A percentile compares a stretch with the other conserved stretches of the same genome.
These are phyloP conservation scores for Lobosporangium transversale DNA, from an alignment of 192 early-diverging fungal genomes.

Conservation along the genomic window DNA sequence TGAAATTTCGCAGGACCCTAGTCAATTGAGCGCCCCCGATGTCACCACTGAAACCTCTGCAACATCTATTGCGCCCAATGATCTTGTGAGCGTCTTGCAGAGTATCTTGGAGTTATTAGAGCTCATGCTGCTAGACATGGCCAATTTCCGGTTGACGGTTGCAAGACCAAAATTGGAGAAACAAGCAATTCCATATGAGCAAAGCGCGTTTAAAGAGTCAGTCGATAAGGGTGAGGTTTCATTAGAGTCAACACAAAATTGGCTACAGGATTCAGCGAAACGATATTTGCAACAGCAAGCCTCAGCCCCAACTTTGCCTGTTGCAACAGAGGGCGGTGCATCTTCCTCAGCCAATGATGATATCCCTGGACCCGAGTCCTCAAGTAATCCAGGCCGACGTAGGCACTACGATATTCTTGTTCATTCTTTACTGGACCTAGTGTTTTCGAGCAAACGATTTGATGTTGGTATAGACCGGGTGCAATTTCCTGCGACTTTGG, in stretches of 20 bases:
- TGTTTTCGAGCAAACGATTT: constrained; percentile 57
- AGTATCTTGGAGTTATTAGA: constrained; percentile 71
- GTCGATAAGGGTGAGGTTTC: constrained; percentile 54
- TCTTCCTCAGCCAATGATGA: not conserved
- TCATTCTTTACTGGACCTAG: constrained; percentile 60
- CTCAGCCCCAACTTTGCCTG: constrained; percentile 39
- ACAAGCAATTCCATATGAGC: constrained; percentile 82
- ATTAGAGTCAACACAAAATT: constrained; percentile 65
- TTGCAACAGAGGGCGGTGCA: constrained; percentile 7
- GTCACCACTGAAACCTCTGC: not conserved
- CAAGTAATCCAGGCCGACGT: constrained; percentile 7
- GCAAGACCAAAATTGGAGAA: constrained; percentile 74
- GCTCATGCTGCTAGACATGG: constrained; percentile 83
- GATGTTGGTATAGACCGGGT: constrained; percentile 4
- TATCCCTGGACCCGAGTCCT: constrained; percentile 8
- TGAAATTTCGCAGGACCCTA: not conserved
- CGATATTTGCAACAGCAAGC: constrained; percentile 55
- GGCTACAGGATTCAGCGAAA: constrained; percentile 64
- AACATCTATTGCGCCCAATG: constrained; percentile 19
- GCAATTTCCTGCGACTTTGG: constrained; percentile 74
- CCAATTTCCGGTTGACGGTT: constrained; percentile 75
- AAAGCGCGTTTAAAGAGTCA: constrained; percentile 69
- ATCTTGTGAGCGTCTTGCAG: constrained; percentile 59
- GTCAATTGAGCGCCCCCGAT: too few species aligned
- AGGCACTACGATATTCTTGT: constrained; percentile 63